Conservation (phyloP, 768 basidiomycete genomes). For the Leccinum boreale region DNA sequence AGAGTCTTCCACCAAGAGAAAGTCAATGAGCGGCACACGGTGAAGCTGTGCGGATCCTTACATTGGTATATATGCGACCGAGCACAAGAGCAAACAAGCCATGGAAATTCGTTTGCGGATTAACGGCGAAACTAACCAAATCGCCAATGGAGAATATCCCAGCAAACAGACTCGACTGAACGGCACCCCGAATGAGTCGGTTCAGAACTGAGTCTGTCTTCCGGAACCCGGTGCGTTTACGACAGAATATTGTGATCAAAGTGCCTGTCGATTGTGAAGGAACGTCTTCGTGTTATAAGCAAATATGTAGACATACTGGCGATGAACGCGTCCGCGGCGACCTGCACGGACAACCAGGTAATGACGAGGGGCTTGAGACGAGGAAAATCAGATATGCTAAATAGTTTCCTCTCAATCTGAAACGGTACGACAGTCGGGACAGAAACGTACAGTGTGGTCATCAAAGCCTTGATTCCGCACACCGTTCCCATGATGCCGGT, state of each 20-base stretch:
- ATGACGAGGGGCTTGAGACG: background rate
- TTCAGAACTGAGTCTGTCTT: background rate
- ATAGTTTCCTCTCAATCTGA: background rate
- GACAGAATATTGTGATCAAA: background rate
- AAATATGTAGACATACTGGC: background rate
- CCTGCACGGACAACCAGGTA: background rate
- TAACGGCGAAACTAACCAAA: background rate
- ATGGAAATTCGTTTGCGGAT: background rate
- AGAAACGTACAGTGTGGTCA: background rate
- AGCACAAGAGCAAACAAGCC: background rate
- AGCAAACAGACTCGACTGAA: background rate
- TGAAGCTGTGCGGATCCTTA: background rate
- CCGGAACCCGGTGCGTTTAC: background rate
- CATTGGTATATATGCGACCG: background rate
- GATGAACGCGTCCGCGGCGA: background rate
- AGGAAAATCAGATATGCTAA: background rate
- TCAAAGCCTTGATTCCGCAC: background rate
- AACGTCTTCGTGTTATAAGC: background rate
- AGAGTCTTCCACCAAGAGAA: constrained; percentile 5
- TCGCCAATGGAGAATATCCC: background rate
- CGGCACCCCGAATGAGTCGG: background rate
- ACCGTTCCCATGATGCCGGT: background rate
- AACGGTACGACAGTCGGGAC: background rate
- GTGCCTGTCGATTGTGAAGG: background rate
- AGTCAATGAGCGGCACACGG: background rate